These are phyloP conservation scores for Angomonas deanei DNA, from an alignment of 208 protist genomes.

Conservation along the genomic window DNA sequence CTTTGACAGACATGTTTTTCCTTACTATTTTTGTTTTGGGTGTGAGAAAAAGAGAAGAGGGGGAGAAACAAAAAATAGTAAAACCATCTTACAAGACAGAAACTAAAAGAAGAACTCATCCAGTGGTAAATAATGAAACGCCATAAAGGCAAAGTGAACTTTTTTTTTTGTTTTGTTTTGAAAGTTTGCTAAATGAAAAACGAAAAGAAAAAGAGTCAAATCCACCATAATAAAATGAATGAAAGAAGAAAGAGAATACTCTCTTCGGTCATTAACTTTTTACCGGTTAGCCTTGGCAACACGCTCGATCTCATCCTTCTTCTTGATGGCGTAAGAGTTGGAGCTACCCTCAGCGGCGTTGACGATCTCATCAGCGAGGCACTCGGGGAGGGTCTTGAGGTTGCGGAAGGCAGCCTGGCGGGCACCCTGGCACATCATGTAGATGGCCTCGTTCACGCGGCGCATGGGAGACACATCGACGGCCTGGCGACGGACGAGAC, in stretches of 20 bases:
- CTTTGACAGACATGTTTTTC: constrained; percentile 48
- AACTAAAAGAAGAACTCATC: constrained; percentile 5
- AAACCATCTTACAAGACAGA: background rate
- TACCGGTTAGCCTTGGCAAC: constrained; percentile 99
- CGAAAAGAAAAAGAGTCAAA: constrained; percentile 5
- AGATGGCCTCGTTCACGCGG: constrained; percentile 98
- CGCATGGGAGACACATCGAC: constrained; percentile 99
- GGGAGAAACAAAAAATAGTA: background rate
- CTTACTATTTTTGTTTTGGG: no score
- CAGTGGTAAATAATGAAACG: no score
- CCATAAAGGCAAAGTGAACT: no score
- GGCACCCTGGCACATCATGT: constrained; percentile 97
- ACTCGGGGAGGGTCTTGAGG: constrained; percentile 99
- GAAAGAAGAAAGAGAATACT: background rate
- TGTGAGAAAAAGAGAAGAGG: background rate
- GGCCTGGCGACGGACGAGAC: constrained; percentile 99
- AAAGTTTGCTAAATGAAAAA: background rate
- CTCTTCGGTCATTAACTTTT: constrained; percentile 24
- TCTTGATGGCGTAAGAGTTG: constrained; percentile 99
- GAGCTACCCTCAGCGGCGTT: constrained; percentile 97
- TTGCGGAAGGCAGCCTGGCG: constrained; percentile 98
- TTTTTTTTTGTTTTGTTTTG: constrained; percentile 2
- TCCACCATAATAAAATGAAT: constrained; percentile 10
- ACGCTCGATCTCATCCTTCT: constrained; percentile 99
- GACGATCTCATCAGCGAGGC: constrained; percentile 99